Evolutionary conservation across 1,139 yeast species (phyloP).

Genomic region (Pneumocystis carinii): DNA sequence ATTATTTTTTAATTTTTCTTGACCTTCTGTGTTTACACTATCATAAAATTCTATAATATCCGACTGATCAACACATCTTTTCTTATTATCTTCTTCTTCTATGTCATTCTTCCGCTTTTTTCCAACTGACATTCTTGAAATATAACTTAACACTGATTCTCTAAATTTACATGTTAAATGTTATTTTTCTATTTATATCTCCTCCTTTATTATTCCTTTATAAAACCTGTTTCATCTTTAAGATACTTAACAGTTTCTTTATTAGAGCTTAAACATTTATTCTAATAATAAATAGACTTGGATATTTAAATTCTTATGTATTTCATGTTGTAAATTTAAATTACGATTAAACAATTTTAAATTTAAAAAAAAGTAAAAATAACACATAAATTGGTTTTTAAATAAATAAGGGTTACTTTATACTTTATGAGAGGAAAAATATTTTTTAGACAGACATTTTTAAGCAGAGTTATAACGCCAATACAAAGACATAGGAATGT

Average conservation of each 20-base stretch:
- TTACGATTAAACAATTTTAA: background rate
- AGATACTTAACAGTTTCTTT: too few species aligned
- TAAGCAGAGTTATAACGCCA: background rate
- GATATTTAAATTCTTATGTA: background rate
- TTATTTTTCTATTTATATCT: background rate
- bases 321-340: background rate
- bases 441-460: background rate
- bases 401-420: background rate
- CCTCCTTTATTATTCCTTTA: background rate
- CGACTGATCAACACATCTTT: background rate
- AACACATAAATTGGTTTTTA: background rate
- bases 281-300: too few species aligned
- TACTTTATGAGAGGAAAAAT: constrained; percentile 10
- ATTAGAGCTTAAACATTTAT: too few species aligned
- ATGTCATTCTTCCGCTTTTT: background rate
- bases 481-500: background rate
- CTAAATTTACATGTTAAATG: background rate
- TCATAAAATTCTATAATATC: background rate
- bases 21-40: constrained; percentile 13
- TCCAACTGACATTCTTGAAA: background rate
- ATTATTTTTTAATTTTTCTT: constrained; percentile 25
- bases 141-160: background rate
- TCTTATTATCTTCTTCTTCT: background rate
- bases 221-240: too few species aligned
- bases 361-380: background rate